These are phyloP conservation scores for Fraxinus pennsylvanica DNA, from an alignment of 257 asterid species.

Conservation along the genomic window DNA sequence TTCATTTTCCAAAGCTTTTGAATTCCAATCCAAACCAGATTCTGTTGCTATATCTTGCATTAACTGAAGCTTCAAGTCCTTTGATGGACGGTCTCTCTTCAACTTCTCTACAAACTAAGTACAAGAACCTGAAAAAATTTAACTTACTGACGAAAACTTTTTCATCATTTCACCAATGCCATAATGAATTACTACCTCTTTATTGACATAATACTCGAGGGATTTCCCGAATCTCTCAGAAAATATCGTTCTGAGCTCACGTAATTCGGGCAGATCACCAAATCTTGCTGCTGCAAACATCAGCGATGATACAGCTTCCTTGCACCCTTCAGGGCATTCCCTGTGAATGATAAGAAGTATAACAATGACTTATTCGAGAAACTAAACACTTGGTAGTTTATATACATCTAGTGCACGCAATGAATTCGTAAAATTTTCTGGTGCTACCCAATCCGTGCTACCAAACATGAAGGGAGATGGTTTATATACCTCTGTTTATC, in stretches of 20 bases:
- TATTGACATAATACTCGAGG: constrained; percentile 50
- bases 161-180: not conserved
- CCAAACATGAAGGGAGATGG: too few species aligned
- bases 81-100: constrained; percentile 45
- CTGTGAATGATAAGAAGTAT: constrained; percentile 31
- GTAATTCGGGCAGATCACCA: constrained; percentile 83
- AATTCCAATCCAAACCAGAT: constrained; percentile 58
- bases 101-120: constrained; percentile 63
- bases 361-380: not conserved
- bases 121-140: constrained; percentile 5
- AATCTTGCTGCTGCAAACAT: constrained; percentile 87
- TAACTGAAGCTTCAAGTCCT: constrained; percentile 64
- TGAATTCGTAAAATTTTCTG: too few species aligned
- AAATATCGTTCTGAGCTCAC: constrained; percentile 64
- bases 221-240: constrained; percentile 64
- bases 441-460: too few species aligned
- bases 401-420: too few species aligned
- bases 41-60: constrained; percentile 72
- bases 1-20: constrained; percentile 67
- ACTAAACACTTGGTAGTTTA: not conserved
- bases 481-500: constrained; percentile 54
- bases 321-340: constrained; percentile 89
- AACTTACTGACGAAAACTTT: not conserved
- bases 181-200: constrained; percentile 58
- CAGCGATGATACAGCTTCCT: constrained; percentile 75